phyloP scores from a whole-genome alignment of 768 basidiomycete species.

The Astraeus odoratus region DNA sequence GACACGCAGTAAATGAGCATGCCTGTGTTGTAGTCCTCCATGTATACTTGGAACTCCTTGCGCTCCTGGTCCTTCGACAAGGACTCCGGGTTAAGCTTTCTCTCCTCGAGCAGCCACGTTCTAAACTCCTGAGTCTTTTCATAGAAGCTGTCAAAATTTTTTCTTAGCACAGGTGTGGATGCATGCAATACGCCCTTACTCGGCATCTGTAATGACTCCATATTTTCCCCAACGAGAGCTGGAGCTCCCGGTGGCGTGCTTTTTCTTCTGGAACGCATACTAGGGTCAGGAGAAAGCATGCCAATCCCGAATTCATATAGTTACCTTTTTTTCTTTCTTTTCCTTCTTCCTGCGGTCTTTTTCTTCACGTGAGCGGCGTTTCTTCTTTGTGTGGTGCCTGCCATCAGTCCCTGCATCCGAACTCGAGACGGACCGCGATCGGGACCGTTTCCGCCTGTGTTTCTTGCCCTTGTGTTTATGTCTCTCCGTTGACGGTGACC shows the following conservation, averaged over 20 bases:
- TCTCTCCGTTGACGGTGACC: slow-evolving; percentile 28
- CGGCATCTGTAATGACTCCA: slow-evolving; percentile 77
- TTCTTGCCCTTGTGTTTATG: slow-evolving; percentile 17
- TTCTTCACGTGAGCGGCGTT: slow-evolving; percentile 38
- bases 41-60: slow-evolving; percentile 78
- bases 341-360: slow-evolving; percentile 52
- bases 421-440: slow-evolving; percentile 36
- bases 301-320: slow-evolving; percentile 3
- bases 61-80: slow-evolving; percentile 78
- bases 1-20: slow-evolving; percentile 8
- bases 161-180: slow-evolving; percentile 10
- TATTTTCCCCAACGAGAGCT: slow-evolving; percentile 80
- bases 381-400: slow-evolving; percentile 39
- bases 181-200: slow-evolving; percentile 46
- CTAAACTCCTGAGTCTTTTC: slow-evolving; percentile 82
- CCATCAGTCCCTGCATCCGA: slow-evolving; percentile 26
- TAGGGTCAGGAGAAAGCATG: slow-evolving; percentile 1
- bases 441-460: slow-evolving; percentile 26
- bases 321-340: slow-evolving; percentile 67
- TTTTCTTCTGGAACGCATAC: slow-evolving; percentile 46
- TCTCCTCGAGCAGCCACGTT: slow-evolving; percentile 90
- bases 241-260: slow-evolving; percentile 39
- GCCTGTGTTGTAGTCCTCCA: slow-evolving; percentile 84
- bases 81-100: slow-evolving; percentile 85
- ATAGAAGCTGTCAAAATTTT: slow-evolving; percentile 53